These are phyloP conservation scores for Parasarocladium wereldwijsianum DNA, from an alignment of 2,329 filamentous ascomycete species.

Conservation along the genomic window DNA sequence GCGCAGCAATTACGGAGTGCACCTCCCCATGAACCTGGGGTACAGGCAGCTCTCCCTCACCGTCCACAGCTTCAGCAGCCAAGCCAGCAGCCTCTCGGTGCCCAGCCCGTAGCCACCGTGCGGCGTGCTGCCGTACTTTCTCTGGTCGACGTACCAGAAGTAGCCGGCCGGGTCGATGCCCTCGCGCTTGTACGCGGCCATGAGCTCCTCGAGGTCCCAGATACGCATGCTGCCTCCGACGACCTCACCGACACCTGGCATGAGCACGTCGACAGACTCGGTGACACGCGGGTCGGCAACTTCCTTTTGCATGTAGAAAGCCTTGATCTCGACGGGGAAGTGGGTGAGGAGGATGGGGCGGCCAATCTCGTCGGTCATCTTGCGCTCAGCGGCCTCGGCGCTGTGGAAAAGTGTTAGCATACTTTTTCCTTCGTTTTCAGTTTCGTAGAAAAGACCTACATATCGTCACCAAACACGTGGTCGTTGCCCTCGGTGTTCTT, in stretches of 20 bases:
- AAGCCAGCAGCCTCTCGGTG: slow-evolving; percentile 58
- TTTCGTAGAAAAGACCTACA: slow-evolving; percentile 21
- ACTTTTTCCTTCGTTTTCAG: not conserved
- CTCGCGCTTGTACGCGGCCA: slow-evolving; percentile 77
- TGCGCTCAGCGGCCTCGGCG: slow-evolving; percentile 88
- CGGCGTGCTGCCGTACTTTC: slow-evolving; percentile 87
- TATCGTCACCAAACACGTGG: slow-evolving; percentile 91
- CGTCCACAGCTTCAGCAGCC: slow-evolving; percentile 49
- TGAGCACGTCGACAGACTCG: slow-evolving; percentile 70
- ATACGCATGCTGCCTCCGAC: slow-evolving; percentile 96
- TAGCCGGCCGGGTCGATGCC: slow-evolving; percentile 74
- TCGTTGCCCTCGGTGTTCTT: slow-evolving; percentile 83
- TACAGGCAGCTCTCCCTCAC: slow-evolving; percentile 59
- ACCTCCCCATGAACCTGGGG: slow-evolving; percentile 67
- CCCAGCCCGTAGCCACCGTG: slow-evolving; percentile 91
- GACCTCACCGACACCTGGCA: slow-evolving; percentile 96
- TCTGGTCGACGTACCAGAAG: slow-evolving; percentile 98
- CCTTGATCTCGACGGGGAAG: slow-evolving; percentile 95
- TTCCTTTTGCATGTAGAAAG: slow-evolving; percentile 97
- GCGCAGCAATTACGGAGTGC: slow-evolving; percentile 67
- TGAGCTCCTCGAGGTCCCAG: slow-evolving; percentile 76
- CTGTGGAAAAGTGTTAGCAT: slow-evolving; percentile 3
- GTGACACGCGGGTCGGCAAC: slow-evolving; percentile 67
- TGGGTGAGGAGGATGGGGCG: slow-evolving; percentile 90
- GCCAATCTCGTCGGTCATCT: slow-evolving; percentile 96